These are phyloP conservation scores for Pleurozium schreberi DNA, from an alignment of 225 moss, liverwort and hornwort species.

Conservation along the genomic window DNA sequence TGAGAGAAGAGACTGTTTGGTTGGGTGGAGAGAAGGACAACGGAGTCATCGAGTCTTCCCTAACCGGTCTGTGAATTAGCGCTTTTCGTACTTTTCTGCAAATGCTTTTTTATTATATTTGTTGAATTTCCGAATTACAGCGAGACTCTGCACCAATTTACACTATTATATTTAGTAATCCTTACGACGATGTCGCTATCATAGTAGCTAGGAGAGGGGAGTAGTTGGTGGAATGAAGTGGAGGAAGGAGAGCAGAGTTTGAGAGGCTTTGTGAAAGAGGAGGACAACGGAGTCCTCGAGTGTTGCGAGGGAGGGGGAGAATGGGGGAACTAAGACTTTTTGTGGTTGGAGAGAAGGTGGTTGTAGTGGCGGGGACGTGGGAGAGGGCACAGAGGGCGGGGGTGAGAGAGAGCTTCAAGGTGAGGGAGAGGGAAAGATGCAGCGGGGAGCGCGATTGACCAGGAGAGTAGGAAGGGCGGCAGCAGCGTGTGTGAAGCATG, in stretches of 20 bases:
- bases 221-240: not conserved
- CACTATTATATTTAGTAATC: not conserved
- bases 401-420: not conserved
- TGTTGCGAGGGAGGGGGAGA: not conserved
- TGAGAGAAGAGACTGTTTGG: not conserved
- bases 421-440: slow-evolving; percentile 35
- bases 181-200: not conserved
- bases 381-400: not conserved
- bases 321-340: not conserved
- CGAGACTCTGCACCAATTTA: not conserved
- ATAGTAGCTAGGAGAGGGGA: not conserved
- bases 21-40: not conserved
- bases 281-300: not conserved
- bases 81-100: not conserved
- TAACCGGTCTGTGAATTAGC: not conserved
- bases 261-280: not conserved
- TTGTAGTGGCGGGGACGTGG: not conserved
- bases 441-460: slow-evolving; percentile 34
- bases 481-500: slow-evolving; percentile 31
- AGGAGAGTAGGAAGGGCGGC: slow-evolving; percentile 22
- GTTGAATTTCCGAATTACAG: not conserved
- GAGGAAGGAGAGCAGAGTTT: not conserved
- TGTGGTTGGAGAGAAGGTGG: not conserved
- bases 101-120: not conserved
- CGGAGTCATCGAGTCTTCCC: not conserved